Percentiles rank a stretch among this genome's conserved stretches.
phyloP scores from a whole-genome alignment of 331 rosid species.

The Dryas integrifolia region DNA sequence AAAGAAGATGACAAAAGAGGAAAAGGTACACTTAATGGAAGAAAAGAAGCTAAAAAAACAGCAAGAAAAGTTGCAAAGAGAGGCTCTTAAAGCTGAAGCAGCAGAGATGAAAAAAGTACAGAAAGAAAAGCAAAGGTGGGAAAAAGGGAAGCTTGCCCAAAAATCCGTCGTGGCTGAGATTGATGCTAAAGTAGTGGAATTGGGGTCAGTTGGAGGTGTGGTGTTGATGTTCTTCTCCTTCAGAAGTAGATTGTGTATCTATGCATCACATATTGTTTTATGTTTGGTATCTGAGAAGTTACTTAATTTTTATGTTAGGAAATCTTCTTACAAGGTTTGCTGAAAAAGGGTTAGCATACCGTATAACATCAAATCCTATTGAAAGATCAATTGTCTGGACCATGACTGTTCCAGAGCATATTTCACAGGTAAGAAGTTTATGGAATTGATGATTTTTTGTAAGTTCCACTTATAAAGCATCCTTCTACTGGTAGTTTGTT shows the following conservation, averaged over 20 bases:
- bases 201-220: constrained; percentile 85
- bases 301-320: constrained; percentile 43
- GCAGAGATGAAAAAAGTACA: constrained; percentile 70
- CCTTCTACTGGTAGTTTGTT: background rate
- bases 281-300: background rate
- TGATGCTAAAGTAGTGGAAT: constrained; percentile 80
- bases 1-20: constrained; percentile 69
- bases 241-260: background rate
- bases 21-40: constrained; percentile 63
- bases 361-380: constrained; percentile 74
- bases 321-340: constrained; percentile 79
- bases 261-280: background rate
- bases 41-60: constrained; percentile 60
- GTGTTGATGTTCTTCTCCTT: constrained; percentile 16
- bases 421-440: constrained; percentile 57
- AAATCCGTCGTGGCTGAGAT: constrained; percentile 82
- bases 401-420: constrained; percentile 77
- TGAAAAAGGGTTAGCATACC: constrained; percentile 75
- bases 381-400: constrained; percentile 84
- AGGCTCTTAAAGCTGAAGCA: constrained; percentile 80
- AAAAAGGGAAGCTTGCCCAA: constrained; percentile 75
- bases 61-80: constrained; percentile 81
- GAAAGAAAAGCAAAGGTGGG: constrained; percentile 86
- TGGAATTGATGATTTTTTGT: background rate
- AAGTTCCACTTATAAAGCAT: background rate